Base-by-base conservation (phyloP, 306 rosid species). In the Senna tora region DNA sequence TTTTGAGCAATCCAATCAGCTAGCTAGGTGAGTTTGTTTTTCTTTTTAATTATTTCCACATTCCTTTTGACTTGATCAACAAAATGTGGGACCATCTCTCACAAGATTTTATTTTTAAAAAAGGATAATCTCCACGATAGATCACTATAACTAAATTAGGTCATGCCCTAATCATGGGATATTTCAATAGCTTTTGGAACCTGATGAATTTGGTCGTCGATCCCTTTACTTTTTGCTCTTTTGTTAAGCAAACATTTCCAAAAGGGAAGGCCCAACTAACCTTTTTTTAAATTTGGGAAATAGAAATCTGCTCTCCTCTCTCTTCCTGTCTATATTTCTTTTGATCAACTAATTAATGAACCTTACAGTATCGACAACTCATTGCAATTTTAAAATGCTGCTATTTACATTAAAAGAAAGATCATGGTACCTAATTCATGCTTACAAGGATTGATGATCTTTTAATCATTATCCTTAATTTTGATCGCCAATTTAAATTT, bases 121-220 rank as follows among this genome's bases (percentile, higher is more conserved):
- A 58, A 30, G 20, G 76, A 75, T 52, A 45, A 59, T 67, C 59
- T 81, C 75, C 59, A 78, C 75, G 81, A 77, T 76, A 78, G 47
- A 59, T 33, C 43, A 41, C 62, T 68, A n/a, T n/a, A 57, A 39
- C 71, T 46, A 64, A 77, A 71, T 63, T 34, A 71, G 77, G 77
- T 72, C 83, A 70, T 74, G 73, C 73, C 55, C 15, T 54, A 75
- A 81, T 80, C 85, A 71, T 75, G 20, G 67, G 43, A 79, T 79
- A 83, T 83, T 76, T 79, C 67, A 10, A n/a, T 5, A 72, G 50
- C 55, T 63, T 2, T 6, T 32, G 81, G 77, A 21, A 65, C 82
- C 84, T 38, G 72, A 4, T 1, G 57, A 16, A 69, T 51, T 47
- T 68, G 64, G 7, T 6, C 54, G 14, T 57, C 30, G 30, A 39